These are phyloP conservation scores for Macrolepiota albuminosa DNA, from an alignment of 768 basidiomycete species.

Conservation along the genomic window DNA sequence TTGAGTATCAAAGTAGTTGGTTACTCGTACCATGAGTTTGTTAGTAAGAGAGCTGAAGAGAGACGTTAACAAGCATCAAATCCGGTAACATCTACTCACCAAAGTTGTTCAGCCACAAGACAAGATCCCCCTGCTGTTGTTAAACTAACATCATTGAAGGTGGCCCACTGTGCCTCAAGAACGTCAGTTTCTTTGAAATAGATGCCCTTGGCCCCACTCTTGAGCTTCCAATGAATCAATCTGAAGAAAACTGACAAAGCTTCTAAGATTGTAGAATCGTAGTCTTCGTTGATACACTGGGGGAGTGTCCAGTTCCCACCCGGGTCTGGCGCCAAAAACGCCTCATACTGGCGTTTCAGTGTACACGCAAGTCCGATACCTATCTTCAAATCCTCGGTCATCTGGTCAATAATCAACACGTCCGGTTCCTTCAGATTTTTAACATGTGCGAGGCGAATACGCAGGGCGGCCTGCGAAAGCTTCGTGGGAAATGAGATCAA, in stretches of 20 bases:
- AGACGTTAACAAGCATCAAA: conserved; percentile 1
- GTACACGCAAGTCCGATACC: conserved; percentile 90
- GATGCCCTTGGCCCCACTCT: conserved; percentile 85
- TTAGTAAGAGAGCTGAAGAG: conserved; percentile 78
- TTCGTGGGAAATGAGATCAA: conserved; percentile 96
- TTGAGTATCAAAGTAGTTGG: conserved; percentile 93
- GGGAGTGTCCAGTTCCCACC: conserved; percentile 87
- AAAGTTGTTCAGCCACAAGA: conserved; percentile 92
- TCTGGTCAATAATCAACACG: conserved; percentile 87
- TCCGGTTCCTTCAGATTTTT: conserved; percentile 86
- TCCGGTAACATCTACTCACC: conserved; percentile 45
- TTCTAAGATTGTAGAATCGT: conserved; percentile 85
- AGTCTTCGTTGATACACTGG: conserved; percentile 84
- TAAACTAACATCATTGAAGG: conserved; percentile 88
- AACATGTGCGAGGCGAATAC: conserved; percentile 85
- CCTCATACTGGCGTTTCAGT: conserved; percentile 92
- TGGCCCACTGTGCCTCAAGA: conserved; percentile 95
- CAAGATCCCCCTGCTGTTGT: conserved; percentile 83
- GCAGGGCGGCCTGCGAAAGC: conserved; percentile 87
- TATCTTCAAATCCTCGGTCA: conserved; percentile 88
- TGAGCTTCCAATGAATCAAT: conserved; percentile 93
- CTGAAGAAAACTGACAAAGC: conserved; percentile 88
- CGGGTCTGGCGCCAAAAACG: conserved; percentile 83
- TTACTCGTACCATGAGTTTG: conserved; percentile 87
- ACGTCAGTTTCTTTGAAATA: conserved; percentile 98